Evolutionary conservation across 2,329 filamentous ascomycete genomes (phyloP).

Genomic region (Rhynchosporium secalis): DNA sequence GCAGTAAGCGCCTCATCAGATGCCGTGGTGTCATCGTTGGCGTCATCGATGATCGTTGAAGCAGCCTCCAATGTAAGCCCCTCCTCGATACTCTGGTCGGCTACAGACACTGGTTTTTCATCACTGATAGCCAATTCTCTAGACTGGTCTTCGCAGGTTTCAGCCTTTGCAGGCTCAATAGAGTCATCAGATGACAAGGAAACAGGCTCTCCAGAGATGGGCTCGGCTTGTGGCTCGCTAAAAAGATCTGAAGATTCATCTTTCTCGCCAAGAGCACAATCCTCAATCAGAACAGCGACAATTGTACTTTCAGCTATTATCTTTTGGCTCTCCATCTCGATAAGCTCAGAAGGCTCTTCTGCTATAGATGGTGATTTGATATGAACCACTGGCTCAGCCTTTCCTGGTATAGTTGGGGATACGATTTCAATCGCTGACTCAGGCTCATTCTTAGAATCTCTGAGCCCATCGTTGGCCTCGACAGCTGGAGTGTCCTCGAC

Average conservation of each 20-base stretch:
- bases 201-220: background rate
- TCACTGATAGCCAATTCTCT: background rate
- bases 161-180: slow-evolving; percentile 9
- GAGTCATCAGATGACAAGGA: slow-evolving; percentile 23
- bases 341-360: background rate
- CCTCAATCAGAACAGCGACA: background rate
- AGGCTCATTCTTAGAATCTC: background rate
- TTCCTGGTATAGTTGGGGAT: background rate
- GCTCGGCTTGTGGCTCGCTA: background rate
- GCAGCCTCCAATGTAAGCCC: background rate
- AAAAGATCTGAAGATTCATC: background rate
- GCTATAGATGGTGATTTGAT: background rate
- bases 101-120: background rate
- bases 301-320: background rate
- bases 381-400: background rate
- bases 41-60: background rate
- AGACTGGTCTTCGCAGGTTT: background rate
- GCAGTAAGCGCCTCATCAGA: background rate
- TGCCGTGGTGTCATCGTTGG: background rate
- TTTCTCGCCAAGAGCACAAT: background rate
- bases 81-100: background rate
- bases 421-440: background rate
- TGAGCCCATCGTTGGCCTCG: background rate
- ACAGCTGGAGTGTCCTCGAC: background rate
- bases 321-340: background rate